phyloP scores from a whole-genome alignment of 306 rosid genomes.

The Ceratonia siliqua region DNA sequence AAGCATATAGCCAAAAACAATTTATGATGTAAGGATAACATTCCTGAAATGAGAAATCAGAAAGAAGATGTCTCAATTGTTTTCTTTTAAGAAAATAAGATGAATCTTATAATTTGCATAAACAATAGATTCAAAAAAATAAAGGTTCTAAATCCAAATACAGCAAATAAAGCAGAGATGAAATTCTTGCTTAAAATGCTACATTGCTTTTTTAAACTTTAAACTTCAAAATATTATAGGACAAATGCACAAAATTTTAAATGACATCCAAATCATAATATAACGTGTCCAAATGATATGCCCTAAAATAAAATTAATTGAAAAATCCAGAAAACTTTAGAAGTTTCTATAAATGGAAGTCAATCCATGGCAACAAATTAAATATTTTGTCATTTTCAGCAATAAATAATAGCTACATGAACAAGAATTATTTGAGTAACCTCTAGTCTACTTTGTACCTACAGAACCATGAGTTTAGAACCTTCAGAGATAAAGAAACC shows the following conservation, averaged over 20 bases:
- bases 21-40: neutral
- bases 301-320: too few species aligned
- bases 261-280: too few species aligned
- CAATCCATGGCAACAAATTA: too few species aligned
- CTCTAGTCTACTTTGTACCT: neutral
- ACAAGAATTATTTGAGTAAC: neutral
- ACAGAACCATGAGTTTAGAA: neutral
- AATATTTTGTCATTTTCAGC: too few species aligned
- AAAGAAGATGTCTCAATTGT: neutral
- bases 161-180: neutral
- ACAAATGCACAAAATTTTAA: too few species aligned
- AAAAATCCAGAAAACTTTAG: too few species aligned
- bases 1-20: too few species aligned
- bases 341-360: too few species aligned
- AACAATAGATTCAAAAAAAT: constrained; percentile 7
- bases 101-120: constrained; percentile 9
- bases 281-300: too few species aligned
- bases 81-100: constrained; percentile 5
- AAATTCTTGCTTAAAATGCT: neutral
- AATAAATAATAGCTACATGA: too few species aligned
- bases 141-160: neutral
- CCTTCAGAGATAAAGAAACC: constrained; percentile 29
- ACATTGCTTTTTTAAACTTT: neutral
- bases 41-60: neutral
- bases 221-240: too few species aligned